Evolutionary conservation across 2,329 filamentous ascomycete species (phyloP), one percentile per base, ranked within the genome.

Genomic region (Dryadomyces sulphureus): DNA sequence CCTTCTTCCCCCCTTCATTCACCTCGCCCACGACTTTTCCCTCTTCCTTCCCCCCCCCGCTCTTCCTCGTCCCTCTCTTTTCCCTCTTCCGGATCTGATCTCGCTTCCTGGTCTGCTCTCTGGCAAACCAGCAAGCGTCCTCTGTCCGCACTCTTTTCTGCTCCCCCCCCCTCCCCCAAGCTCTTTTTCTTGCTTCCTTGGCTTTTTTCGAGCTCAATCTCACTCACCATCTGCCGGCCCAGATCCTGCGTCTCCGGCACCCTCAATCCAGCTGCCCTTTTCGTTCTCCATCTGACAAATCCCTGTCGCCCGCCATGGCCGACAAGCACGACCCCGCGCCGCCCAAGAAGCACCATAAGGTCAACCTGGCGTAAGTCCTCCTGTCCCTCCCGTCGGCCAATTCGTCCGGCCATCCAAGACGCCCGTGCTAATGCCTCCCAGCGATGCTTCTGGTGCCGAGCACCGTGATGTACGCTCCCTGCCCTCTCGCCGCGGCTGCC

Each of bases 361-460:
- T 81, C 65, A 84, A 90, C 66, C 64, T 90, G 65, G 75, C 77
- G 85, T 90, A 76, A 62, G 84, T 54, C 9, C 38, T 40, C 14
- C 41, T 30, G 32, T 12, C 43, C 25, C 36, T 11, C 12, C 20
- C n/a, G 1, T 14, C 27, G 4, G 38, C 43, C 34, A 34, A 30
- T 45, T 44, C 34, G n/a, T 41, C 44, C 11, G 8, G 12, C 20
- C 11, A 8, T 19, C 25, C 41, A 3, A 20, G 21, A 16, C 24
- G 17, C 27, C 3, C 3, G 7, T 7, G 20, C 38, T 38, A 19
- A 35, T 27, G 9, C 19, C 5, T 46, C 38, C 56, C 56, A 94
- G 88, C 69, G 88, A 95, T 67, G 72, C 84, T 62, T 94, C 89
- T 50, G 89, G 89, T 63, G 81, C 84, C 53, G 87, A 94, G 63